Conservation (phyloP, 176 grass and related monocot genomes). For the Zea luxurians region DNA sequence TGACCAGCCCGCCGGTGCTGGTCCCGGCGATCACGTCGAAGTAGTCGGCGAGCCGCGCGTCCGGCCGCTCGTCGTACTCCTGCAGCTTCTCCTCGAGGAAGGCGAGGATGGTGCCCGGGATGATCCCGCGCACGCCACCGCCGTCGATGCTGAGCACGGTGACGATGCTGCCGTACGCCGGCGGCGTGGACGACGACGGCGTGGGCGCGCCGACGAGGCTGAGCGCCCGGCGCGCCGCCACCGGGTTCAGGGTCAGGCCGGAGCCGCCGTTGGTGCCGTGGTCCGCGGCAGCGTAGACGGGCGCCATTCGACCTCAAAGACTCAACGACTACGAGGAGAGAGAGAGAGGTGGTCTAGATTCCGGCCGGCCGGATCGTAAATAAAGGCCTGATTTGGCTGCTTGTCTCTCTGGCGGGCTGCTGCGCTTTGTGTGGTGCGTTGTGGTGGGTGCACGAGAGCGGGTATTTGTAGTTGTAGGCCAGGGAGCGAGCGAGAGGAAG, state of each 20-base stretch:
- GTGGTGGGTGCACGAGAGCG: not conserved
- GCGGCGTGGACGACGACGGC: constrained; percentile 8
- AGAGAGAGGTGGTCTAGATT: not conserved
- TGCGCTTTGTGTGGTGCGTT: not conserved
- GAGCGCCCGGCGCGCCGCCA: not conserved
- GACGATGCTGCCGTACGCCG: constrained; percentile 35
- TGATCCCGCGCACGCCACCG: constrained; percentile 53
- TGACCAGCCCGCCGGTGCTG: constrained; percentile 56
- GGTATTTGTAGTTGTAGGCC: too few species aligned
- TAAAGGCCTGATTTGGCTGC: not conserved
- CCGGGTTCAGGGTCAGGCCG: constrained; percentile 15
- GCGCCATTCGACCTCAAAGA: not conserved
- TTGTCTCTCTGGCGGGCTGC: not conserved
- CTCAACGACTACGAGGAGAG: not conserved
- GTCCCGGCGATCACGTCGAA: constrained; percentile 83
- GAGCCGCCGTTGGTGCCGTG: too few species aligned
- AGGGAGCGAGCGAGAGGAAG: too few species aligned
- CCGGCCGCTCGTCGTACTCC: not conserved
- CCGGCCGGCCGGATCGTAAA: not conserved
- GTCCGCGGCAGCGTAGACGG: not conserved
- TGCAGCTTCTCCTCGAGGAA: constrained; percentile 58
- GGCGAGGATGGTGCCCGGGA: constrained; percentile 50
- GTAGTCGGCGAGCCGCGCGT: constrained; percentile 45
- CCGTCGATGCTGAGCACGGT: constrained; percentile 59
- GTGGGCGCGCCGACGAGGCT: not conserved